Conservation (phyloP, 495 filamentous ascomycete genomes). For the Amphirosellinia nigrospora region DNA sequence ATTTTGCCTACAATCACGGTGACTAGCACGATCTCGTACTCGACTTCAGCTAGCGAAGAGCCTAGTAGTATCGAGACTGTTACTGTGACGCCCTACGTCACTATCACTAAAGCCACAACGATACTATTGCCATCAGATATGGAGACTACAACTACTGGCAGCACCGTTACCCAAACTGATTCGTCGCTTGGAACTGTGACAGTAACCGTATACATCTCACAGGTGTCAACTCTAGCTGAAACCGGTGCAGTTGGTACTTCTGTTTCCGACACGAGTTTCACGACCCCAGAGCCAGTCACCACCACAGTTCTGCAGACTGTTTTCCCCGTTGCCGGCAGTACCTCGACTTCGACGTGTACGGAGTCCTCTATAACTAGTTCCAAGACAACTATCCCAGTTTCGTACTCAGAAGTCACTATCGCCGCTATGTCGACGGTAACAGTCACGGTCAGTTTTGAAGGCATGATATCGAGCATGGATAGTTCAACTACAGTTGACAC, state of each 20-base stretch:
- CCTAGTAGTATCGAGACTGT: slow-evolving; percentile 26
- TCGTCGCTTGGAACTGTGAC: slow-evolving; percentile 17
- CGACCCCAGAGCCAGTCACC: slow-evolving; percentile 26
- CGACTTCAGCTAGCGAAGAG: slow-evolving; percentile 7
- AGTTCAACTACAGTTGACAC: slow-evolving; percentile 19
- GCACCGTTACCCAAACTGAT: slow-evolving; percentile 1
- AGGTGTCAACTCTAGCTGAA: slow-evolving; percentile 21
- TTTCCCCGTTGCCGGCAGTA: slow-evolving; percentile 3
- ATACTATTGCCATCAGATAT: slow-evolving; percentile 2
- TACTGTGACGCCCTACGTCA: slow-evolving; percentile 23
- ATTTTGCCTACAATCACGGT: slow-evolving; percentile 5
- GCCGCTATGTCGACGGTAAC: neutral
- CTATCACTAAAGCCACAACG: slow-evolving; percentile 16
- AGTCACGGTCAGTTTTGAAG: slow-evolving; percentile 2
- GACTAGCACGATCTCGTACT: slow-evolving; percentile 21
- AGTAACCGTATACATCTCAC: slow-evolving; percentile 25
- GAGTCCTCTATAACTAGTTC: slow-evolving; percentile 15
- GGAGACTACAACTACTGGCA: neutral
- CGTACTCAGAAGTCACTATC: slow-evolving; percentile 12
- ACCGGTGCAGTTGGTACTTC: slow-evolving; percentile 26
- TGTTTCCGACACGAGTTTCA: neutral
- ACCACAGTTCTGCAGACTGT: slow-evolving; percentile 33
- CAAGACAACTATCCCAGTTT: slow-evolving; percentile 7
- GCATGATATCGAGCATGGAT: neutral
- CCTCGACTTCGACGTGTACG: slow-evolving; percentile 4